These are phyloP conservation scores for Petasospora rhodanensis DNA, from an alignment of 1,139 yeast genomes.

Conservation along the genomic window DNA sequence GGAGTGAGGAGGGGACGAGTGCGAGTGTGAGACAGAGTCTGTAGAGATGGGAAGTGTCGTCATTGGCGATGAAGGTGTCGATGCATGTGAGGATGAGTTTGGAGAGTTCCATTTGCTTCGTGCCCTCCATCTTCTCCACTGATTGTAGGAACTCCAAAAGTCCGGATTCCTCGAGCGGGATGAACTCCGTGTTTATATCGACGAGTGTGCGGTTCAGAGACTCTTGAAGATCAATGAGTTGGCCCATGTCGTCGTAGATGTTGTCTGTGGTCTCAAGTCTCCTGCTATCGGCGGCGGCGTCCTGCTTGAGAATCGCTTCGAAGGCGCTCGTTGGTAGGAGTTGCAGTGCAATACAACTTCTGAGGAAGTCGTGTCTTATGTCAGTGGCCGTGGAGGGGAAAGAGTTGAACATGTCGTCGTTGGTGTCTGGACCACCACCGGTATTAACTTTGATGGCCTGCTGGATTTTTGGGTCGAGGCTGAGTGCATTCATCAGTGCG, in stretches of 20 bases:
- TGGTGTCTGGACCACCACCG: constrained; percentile 7
- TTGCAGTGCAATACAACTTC: constrained; percentile 43
- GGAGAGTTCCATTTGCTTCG: constrained; percentile 39
- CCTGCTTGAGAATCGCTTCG: constrained; percentile 43
- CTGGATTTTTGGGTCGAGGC: constrained; percentile 21
- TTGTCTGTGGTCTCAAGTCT: constrained; percentile 30
- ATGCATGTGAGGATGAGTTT: constrained; percentile 32
- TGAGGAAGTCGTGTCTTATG: constrained; percentile 53
- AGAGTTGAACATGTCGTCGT: constrained; percentile 40
- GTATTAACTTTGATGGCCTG: constrained; percentile 17
- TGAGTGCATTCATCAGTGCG: constrained; percentile 18
- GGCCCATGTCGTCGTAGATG: constrained; percentile 22
- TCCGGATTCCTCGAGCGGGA: constrained; percentile 48
- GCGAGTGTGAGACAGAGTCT: constrained; percentile 46
- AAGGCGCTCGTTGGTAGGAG: constrained; percentile 39
- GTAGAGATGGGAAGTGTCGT: constrained; percentile 41
- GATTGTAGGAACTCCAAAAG: constrained; percentile 36
- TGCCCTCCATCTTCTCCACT: constrained; percentile 38
- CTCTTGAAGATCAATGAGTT: constrained; percentile 14
- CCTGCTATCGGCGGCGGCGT: constrained; percentile 33
- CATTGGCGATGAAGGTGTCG: constrained; percentile 36
- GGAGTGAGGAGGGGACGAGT: constrained; percentile 37
- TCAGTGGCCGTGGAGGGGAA: constrained; percentile 45
- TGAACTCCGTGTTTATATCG: constrained; percentile 48
- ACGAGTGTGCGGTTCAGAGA: constrained; percentile 24